Conservation (phyloP, 1,284 basidiomycete genomes). For the Neolentinus lepideus region DNA sequence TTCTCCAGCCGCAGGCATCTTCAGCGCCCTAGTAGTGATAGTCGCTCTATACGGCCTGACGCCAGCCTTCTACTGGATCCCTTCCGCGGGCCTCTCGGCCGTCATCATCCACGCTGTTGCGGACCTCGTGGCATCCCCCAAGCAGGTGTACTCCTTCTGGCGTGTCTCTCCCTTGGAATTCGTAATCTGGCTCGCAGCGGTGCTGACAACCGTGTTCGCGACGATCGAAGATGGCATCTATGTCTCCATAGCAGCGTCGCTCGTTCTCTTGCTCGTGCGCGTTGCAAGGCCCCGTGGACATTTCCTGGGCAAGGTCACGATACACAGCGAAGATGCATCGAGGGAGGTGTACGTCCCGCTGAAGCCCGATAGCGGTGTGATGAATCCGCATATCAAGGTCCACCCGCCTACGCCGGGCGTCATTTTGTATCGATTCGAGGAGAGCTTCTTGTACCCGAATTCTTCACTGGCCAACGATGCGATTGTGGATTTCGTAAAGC, state of each 20-base stretch:
- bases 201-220: conserved; percentile 84
- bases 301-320: conserved; percentile 78
- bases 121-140: conserved; percentile 85
- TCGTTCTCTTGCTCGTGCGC: conserved; percentile 82
- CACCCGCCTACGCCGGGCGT: conserved; percentile 81
- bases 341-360: conserved; percentile 89
- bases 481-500: conserved; percentile 80
- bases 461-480: conserved; percentile 72
- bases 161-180: conserved; percentile 91
- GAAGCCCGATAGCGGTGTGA: conserved; percentile 43
- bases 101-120: conserved; percentile 96
- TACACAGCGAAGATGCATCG: conserved; percentile 27
- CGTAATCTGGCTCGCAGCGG: conserved; percentile 85
- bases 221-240: conserved; percentile 95
- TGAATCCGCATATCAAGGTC: conserved; percentile 70
- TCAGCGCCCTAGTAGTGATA: conserved; percentile 85
- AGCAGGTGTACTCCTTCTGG: conserved; percentile 91
- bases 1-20: conserved; percentile 86
- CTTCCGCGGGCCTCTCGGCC: conserved; percentile 75
- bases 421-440: conserved; percentile 90
- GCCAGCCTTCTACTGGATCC: conserved; percentile 86
- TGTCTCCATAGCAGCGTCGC: conserved; percentile 76
- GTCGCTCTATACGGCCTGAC: conserved; percentile 93
- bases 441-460: conserved; percentile 94
- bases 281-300: conserved; percentile 88